Base-by-base conservation (phyloP, 192 early-diverging fungal genomes). In the Linnemannia zychae region DNA sequence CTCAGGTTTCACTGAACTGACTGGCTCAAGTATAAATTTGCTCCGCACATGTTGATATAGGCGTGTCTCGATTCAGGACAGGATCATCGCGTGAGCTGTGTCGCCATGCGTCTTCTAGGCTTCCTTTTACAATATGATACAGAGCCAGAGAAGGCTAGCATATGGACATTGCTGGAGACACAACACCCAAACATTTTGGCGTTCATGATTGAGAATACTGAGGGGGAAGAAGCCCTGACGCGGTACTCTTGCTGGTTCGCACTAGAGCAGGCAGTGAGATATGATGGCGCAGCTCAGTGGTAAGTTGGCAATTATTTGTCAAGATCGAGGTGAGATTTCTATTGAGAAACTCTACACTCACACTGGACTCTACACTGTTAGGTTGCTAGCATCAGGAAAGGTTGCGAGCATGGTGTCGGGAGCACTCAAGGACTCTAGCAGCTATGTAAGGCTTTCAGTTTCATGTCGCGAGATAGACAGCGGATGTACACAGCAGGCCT, bases 371-470 rank as follows among this genome's bases (percentile, higher is more conserved):
- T 36, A 65, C 37, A 18, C 46, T 28, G 52, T 31, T 49, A 91
- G 90, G 90, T 40, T 91, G 15, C 40, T 89, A 17, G 22, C 81
- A 18, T 70, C 89, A 49, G 78, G 84, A 5, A 81, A 76, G 81
- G 66, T 78, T 70, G 24, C 76, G 28, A 44, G 60, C n/a, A 76
- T 88, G 47, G 77, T 91, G 11, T 53, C 72, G 11, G 53, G 71
- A n/a, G 88, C 86, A 34, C 74, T 90, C 66, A 69, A 87, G 37
- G 90, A 91, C 33, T 67, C 80, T 18, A 91, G 89, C 53, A 91
- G 77, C 17, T 91, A 89, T 82, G 88, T 88, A 87, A 38, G 82
- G 52, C 16, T 60, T 40, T 11, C 7, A 44, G 46, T 65, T 44
- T 50, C 6, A 65, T 22, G n/a, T 72, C 47, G 31, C 57, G 17